Evolutionary conservation across 345 rosid genomes (phyloP), one percentile per base, ranked within the genome.

Genomic region (Euclidium syriacum): DNA sequence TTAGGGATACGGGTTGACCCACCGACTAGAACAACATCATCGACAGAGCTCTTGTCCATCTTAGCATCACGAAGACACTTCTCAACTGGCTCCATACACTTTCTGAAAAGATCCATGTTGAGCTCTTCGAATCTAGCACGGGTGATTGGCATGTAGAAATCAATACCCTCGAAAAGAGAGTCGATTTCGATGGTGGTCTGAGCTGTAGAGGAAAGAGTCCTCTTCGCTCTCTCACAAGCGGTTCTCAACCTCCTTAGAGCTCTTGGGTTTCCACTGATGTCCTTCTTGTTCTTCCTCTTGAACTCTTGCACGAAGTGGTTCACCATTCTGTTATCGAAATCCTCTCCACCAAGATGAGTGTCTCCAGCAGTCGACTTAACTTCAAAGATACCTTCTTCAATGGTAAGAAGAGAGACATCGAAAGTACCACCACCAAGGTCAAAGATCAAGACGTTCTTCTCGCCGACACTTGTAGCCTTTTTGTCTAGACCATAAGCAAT

Each of bases 291-390:
- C 77, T 83, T 85, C 25, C 91, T 80, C 79, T 81, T 85, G 26
- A 85, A 85, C 52, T 85, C 88, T 47, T 83, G 88, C 0, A 85
- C 91, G 66, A 85, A 85, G 58, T 85, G 91, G 58, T 77, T 83
- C 3, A 85, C 88, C 81, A 85, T 76, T 54, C 91, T 79, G 65
- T 85, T 85, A 12, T 85, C 90, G 17, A 84, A 85, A 53, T 85
- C 91, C 46, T 85, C 91, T 42, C 91, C 91, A 0, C 91, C 91
- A 10, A 85, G 86, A 64, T 85, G 91, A 10, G 88, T 85, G 43
- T 85, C 91, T 54, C 91, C 91, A 3, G 91, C 91, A 9, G 91
- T 85, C 0, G 91, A 79, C 74, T 85, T 85, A 10, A 85, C 91
- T 40, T 85, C 91, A 10, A 85, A 83, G 67, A 84, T 84, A 58